Percentiles rank a stretch among this genome's conserved stretches.
These are phyloP conservation scores for Diaporthe sp. DNA, from an alignment of 2,329 filamentous ascomycete species.

Conservation along the genomic window DNA sequence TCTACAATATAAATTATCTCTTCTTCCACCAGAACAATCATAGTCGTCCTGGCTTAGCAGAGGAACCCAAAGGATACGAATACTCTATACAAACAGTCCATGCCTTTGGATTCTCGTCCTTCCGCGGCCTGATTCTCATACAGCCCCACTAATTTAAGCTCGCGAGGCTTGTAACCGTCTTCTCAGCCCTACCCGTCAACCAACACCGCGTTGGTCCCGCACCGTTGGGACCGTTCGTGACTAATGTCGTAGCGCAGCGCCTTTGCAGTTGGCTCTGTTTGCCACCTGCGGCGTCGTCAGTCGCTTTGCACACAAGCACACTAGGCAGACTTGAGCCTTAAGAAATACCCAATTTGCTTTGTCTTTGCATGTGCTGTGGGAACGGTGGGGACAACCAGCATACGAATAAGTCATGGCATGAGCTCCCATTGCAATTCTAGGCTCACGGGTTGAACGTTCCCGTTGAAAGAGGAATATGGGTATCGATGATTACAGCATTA, in stretches of 20 bases:
- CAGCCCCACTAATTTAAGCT: slow-evolving; percentile 1
- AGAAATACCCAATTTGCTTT: background rate
- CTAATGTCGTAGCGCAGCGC: slow-evolving; percentile 14
- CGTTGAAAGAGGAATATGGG: slow-evolving; percentile 21
- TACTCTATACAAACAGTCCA: no score
- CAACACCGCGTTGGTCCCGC: slow-evolving; percentile 20
- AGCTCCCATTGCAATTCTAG: background rate
- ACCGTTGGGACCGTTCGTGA: background rate
- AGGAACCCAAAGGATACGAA: no score
- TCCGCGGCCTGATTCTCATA: background rate
- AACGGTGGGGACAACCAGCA: background rate
- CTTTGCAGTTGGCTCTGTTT: background rate
- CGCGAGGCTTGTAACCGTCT: background rate
- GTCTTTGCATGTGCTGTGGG: no score
- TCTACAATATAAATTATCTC: no score
- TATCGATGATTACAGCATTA: slow-evolving; percentile 35
- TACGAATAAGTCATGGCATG: background rate
- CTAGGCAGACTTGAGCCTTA: background rate
- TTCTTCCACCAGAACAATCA: no score
- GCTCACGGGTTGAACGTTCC: background rate
- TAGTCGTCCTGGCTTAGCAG: no score
- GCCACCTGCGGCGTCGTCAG: background rate
- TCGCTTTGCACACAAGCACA: background rate
- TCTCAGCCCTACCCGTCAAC: slow-evolving; percentile 8
- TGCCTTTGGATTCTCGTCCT: no score